Base-by-base conservation (phyloP, 2,329 filamentous ascomycete genomes). In the Tolypocladium amazonense region DNA sequence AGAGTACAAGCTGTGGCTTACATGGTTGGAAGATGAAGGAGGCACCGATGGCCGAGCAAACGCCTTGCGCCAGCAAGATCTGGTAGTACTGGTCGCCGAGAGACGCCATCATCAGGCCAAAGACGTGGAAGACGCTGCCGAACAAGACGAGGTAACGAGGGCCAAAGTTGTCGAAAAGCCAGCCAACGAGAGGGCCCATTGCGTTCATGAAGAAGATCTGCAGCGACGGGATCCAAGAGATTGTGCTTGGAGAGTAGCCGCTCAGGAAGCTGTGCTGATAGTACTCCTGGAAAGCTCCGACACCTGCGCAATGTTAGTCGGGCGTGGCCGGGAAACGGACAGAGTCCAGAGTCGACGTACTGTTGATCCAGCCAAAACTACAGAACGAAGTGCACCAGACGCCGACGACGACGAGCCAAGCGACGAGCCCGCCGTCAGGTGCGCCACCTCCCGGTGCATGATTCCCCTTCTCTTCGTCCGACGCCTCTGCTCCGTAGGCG, bases 211-310 rank as follows among this genome's bases (percentile, higher is more conserved):
- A 73, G 65, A 78, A 81, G 18, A 76, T 70, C 63, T 83, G 77
- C n/a, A 83, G 67, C 2, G 79, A 79, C 3, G 79, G 76, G 59
- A 84, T 83, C 81, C 81, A 85, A 7, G 81, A 72, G 27, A 85
- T 73, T 1, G 77, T 78, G 62, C 77, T 80, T 4, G 79, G 68
- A 0, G 79, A 79, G 63, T 80, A 80, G 47, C 11, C 14, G 27
- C 47, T 52, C 5, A 52, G 27, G 11, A 52, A 33, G 47, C 20
- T 52, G 27, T 52, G 30, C 27, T 33, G 27, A 18, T 52, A 52
- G 47, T 52, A 52, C 27, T 52, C 47, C 11, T 52, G 47, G 27
- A 52, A 52, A 9, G 47, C 47, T 3, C 47, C 47, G 47, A 52
- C 47, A 52, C 47, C 47, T 52, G 20, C 25, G 6, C 3, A 20